These are phyloP conservation scores for Crocinoboletus sp. DNA, from an alignment of 1,284 basidiomycete species.

Conservation along the genomic window DNA sequence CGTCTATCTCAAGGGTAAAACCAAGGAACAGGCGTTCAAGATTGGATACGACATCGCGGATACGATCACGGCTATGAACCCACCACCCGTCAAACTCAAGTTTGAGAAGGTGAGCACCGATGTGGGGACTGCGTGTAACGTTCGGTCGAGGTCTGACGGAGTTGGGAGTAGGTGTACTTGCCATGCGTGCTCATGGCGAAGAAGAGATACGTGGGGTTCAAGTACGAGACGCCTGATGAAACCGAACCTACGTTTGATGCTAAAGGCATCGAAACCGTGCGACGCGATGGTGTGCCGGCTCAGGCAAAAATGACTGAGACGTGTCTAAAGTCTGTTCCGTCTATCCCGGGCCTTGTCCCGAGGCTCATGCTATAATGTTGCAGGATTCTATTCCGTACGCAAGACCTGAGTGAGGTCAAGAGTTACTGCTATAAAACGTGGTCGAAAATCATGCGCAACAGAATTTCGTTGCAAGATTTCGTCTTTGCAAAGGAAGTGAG, in stretches of 20 bases:
- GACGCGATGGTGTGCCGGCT: conserved; percentile 86
- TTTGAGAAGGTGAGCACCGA: conserved; percentile 80
- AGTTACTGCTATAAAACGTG: conserved; percentile 85
- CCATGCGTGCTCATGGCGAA: conserved; percentile 94
- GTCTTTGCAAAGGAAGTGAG: conserved; percentile 93
- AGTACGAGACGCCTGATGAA: conserved; percentile 85
- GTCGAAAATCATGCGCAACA: conserved; percentile 80
- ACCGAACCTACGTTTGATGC: conserved; percentile 85
- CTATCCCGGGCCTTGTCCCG: background rate
- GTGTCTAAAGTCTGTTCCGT: conserved; percentile 63
- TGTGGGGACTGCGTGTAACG: too few relatives aligned
- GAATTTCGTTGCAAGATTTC: conserved; percentile 84
- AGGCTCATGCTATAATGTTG: background rate
- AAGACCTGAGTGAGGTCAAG: conserved; percentile 88
- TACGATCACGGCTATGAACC: conserved; percentile 82
- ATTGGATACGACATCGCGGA: conserved; percentile 94
- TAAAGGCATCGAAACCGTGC: conserved; percentile 96
- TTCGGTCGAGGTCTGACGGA: background rate
- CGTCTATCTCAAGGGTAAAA: conserved; percentile 81
- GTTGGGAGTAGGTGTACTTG: conserved; percentile 73
- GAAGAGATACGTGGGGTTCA: conserved; percentile 96
- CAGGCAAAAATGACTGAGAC: conserved; percentile 89
- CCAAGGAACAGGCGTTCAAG: conserved; percentile 89
- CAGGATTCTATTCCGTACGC: conserved; percentile 85
- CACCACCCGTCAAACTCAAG: conserved; percentile 90